A percentile compares a stretch with the other conserved stretches of the same genome.
Evolutionary conservation across 78 protist species (phyloP).

Genomic region (Dictyostelium intermedium): DNA sequence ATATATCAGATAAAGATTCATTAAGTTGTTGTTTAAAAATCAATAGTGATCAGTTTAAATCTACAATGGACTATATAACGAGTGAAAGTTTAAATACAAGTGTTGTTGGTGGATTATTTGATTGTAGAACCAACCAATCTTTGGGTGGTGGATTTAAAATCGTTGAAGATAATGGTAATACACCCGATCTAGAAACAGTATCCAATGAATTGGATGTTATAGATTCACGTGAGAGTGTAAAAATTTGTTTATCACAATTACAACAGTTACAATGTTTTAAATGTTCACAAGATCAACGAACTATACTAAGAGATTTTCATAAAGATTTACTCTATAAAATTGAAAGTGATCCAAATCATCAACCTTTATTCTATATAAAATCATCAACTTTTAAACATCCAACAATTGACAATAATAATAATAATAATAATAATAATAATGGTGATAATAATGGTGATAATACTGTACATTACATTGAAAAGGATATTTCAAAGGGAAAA

Average conservation of each 20-base stretch:
- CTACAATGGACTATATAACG: not conserved
- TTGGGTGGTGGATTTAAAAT: not conserved
- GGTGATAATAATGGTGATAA: not conserved
- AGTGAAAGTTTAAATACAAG: not conserved
- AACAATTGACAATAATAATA: not conserved
- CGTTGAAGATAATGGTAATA: not conserved
- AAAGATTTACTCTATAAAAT: not conserved
- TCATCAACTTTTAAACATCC: not conserved
- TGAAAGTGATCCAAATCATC: not conserved
- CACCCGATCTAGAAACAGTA: not conserved
- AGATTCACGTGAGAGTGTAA: constrained; percentile 29
- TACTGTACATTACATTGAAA: not conserved
- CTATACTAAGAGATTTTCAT: not conserved
- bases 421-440: not conserved
- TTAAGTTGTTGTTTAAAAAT: constrained; percentile 2
- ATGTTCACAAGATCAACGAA: constrained; percentile 39
- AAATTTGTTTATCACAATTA: constrained; percentile 24
- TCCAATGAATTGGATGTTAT: not conserved
- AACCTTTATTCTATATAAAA: constrained; percentile 8
- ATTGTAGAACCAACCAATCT: not conserved
- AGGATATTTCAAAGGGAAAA: not conserved
- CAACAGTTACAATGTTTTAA: constrained; percentile 15
- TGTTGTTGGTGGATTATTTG: not conserved
- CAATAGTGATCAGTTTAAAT: not conserved
- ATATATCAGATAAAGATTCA: not conserved